Conservation (phyloP, 805 yeast genomes). For the Candida alai region DNA sequence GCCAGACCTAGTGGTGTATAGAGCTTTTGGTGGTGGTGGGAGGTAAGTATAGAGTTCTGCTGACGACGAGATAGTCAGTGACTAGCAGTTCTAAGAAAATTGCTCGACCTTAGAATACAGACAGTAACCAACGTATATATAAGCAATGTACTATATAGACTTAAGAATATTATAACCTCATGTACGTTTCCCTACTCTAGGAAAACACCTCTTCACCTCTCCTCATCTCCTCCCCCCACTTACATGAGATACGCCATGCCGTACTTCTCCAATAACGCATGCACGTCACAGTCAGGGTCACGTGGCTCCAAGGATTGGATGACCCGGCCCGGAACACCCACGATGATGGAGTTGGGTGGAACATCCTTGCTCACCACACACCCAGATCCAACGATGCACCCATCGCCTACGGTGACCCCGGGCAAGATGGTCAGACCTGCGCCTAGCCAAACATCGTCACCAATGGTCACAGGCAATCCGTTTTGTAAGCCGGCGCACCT, state of each 20-base stretch:
- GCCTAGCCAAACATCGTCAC: conserved; percentile 13
- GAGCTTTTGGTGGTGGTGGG: too few species aligned
- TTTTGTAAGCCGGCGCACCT: conserved; percentile 9
- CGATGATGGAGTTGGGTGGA: conserved; percentile 50
- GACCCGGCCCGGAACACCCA: conserved; percentile 56
- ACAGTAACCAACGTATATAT: too few species aligned
- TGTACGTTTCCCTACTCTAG: too few species aligned
- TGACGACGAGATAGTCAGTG: too few species aligned
- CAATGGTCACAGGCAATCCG: conserved; percentile 13
- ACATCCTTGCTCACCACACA: conserved; percentile 55
- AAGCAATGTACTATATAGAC: too few species aligned
- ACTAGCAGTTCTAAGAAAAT: too few species aligned
- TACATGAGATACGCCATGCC: conserved; percentile 10
- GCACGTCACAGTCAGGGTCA: conserved; percentile 9
- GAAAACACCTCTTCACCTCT: too few species aligned
- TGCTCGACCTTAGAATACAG: too few species aligned
- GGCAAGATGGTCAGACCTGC: conserved; percentile 11
- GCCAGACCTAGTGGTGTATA: too few species aligned
- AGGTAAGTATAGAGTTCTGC: too few species aligned
- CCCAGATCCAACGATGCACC: conserved; percentile 62
- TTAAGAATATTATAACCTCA: too few species aligned
- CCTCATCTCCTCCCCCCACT: too few species aligned
- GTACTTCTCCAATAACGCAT: conserved; percentile 7
- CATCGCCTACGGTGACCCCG: conserved; percentile 19
- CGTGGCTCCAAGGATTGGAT: conserved; percentile 21